Percentiles rank a stretch among this genome's conserved stretches.
Conservation (phyloP, 2,329 filamentous ascomycete species). For the Penicillium sp. region DNA sequence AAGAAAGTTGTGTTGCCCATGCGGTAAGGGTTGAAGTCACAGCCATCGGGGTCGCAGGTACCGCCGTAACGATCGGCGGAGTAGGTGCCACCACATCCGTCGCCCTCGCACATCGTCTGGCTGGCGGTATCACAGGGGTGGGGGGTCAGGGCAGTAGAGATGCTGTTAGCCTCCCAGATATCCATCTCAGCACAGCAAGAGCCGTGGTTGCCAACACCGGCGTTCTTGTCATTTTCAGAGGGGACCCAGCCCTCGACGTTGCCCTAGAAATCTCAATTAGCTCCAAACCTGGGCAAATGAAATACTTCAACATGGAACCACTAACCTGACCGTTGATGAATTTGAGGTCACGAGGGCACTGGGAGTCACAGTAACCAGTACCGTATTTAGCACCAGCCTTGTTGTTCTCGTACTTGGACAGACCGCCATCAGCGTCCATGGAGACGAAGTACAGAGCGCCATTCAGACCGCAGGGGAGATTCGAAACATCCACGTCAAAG, state of each 20-base stretch:
- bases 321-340: conserved; percentile 45
- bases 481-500: conserved; percentile 72
- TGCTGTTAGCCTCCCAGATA: conserved; percentile 70
- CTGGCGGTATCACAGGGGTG: conserved; percentile 62
- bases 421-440: conserved; percentile 65
- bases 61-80: conserved; percentile 61
- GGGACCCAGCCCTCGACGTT: conserved; percentile 60
- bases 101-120: conserved; percentile 56
- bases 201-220: conserved; percentile 58
- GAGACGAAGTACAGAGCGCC: conserved; percentile 69
- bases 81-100: conserved; percentile 58
- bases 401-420: conserved; percentile 55
- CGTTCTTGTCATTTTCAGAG: conserved; percentile 58
- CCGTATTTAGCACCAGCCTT: conserved; percentile 64
- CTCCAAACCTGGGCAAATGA: no score
- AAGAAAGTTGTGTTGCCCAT: conserved; percentile 67
- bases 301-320: not conserved
- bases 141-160: conserved; percentile 66
- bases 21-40: conserved; percentile 72
- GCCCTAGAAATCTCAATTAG: conserved; percentile 37
- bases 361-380: conserved; percentile 67
- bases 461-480: conserved; percentile 70
- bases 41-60: conserved; percentile 69
- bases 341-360: conserved; percentile 58
- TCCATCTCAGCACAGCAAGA: conserved; percentile 72